Evolutionary conservation across 1,284 basidiomycete species (phyloP).

Genomic region (Cystobasidium sp.): DNA sequence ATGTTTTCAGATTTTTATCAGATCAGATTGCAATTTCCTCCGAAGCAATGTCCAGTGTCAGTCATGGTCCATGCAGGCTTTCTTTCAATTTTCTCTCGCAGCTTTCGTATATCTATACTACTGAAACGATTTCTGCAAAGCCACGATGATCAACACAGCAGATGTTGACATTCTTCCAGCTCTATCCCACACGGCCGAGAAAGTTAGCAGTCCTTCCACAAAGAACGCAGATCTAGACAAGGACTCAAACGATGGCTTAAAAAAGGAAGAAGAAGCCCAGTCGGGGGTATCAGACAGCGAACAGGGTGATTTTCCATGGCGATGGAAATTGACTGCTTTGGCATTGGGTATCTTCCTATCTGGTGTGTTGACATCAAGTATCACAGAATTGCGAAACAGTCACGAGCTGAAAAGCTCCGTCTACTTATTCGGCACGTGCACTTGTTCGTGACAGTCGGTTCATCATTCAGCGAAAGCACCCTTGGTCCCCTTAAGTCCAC

Average conservation of each 20-base stretch:
- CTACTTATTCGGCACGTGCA: not conserved
- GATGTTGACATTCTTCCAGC: too few relatives aligned
- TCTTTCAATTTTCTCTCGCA: not conserved
- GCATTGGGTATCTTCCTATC: slow-evolving; percentile 21
- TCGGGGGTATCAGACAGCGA: not conserved
- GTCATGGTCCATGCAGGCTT: not conserved
- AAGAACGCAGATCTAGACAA: not conserved
- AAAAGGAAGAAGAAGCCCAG: not conserved
- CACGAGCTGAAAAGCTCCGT: not conserved
- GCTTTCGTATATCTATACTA: not conserved
- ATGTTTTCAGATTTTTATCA: not conserved
- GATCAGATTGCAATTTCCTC: not conserved
- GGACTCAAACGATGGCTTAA: not conserved
- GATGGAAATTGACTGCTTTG: slow-evolving; percentile 30
- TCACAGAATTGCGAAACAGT: not conserved
- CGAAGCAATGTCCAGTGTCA: too few relatives aligned
- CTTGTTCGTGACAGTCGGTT: slow-evolving; percentile 4
- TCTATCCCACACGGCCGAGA: too few relatives aligned
- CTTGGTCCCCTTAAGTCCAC: slow-evolving; percentile 34
- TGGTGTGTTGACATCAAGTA: not conserved
- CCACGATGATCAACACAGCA: too few relatives aligned
- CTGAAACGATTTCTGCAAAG: too few relatives aligned
- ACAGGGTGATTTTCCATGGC: slow-evolving; percentile 27
- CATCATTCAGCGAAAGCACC: slow-evolving; percentile 33
- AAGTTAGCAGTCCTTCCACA: too few relatives aligned